Base-by-base conservation (phyloP, 441 rosid genomes). In the Lepidium campestre region DNA sequence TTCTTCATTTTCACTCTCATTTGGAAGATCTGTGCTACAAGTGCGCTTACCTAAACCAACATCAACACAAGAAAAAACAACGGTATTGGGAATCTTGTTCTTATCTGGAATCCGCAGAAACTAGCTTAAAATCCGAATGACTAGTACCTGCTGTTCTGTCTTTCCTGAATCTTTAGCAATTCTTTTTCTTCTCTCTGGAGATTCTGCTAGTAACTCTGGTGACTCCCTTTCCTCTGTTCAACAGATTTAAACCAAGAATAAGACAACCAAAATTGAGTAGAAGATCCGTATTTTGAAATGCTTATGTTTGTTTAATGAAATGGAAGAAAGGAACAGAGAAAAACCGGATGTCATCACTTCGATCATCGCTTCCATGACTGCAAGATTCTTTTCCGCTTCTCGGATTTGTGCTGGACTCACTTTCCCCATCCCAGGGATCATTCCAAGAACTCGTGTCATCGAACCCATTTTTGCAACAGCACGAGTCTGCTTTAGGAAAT, bases 401-500 rank as follows among this genome's bases (percentile, higher is more conserved):
- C 99, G 81, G 71, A 94, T 78, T 71, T 91, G 99, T 42, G 97
- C 85, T 20, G 97, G 99, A 73, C 91, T 88, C 57, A 94, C 82
- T 96, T 94, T 94, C 32, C 86, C 90, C 99, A 94, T 88, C 68
- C 99, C 97, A 1, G 97, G 99, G 58, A 94, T 91, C 99, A 94
- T 94, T 78, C 99, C 97, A 62, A 94, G 75, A 69, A 91, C 92
- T 44, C 91, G 91, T 68, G 87, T 82, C 93, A 94, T 82, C 36
- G 99, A 91, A 61, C 99, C 99, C 99, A 94, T 94, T 18, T 83
- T 89, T 40, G 99, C 99, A 79, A 94, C 97, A 39, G 96, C 82
- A 31, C 96, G 94, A 67, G 97, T 94, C 76, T 94, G 99, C 84
- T 91, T 91, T 42, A 94, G 79, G 78, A 91, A 86, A 83, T 94